Base-by-base conservation (phyloP, 805 yeast genomes). In the Brettanomyces bruxellensis region DNA sequence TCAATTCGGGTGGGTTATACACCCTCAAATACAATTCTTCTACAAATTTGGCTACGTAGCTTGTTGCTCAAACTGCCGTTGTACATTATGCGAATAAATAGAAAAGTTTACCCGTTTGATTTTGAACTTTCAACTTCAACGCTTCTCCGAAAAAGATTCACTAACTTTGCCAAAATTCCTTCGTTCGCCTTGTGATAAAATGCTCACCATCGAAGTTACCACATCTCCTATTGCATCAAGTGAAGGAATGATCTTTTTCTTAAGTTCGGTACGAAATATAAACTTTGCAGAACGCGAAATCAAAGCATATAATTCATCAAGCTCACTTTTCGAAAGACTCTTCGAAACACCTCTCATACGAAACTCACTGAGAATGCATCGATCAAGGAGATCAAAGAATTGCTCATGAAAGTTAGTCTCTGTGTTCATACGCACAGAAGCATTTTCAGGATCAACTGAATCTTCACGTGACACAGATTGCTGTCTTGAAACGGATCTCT, bases 211-310 rank as follows among this genome's bases (percentile, higher is more conserved):
- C 12, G 23, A 36, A 42, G 61, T 67, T 3, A 70, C 69, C 3
- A 65, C 60, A 38, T 64, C 64, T 50, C 64, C 67, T 25, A 70
- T 47, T 25, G 54, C 45, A 34, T 64, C 68, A 38, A 64, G 54
- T 13, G 63, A 49, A 4, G 67, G 51, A 47, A 55, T 36, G 45
- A 48, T 8, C 44, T 46, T 37, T 34, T 32, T 44, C 28, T 46
- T 50, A 7, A 52, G 42, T 13, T 56, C 60, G 3, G 54, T 46
- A 38, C 73, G 54, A 38, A 67, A 60, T 7, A 71, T 60, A 47
- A 70, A 71, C 46, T 66, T 67, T 3, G 71, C 60, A 0, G 72
- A 62, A 43, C 60, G 58, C 47, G 57, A 64, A 0, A 71, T 60
- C 49, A 65, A 59, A 43, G 61, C 56, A 51, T 63, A 65, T n/a